phyloP scores from a whole-genome alignment of 2,329 filamentous ascomycete species.

The Fusarium sulawesiense region DNA sequence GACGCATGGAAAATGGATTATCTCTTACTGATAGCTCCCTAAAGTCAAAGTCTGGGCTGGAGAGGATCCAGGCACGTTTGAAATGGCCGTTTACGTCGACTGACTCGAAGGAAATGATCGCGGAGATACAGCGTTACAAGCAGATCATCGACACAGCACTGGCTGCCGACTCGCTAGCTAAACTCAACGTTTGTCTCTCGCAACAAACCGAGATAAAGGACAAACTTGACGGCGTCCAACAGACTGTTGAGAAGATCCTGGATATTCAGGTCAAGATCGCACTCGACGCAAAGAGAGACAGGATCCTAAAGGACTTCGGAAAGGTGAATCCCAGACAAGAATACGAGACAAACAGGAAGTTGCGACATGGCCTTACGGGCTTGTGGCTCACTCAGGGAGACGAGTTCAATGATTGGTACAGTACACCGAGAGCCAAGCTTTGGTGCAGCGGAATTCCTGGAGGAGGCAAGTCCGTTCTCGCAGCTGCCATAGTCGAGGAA shows the following conservation, averaged over 20 bases:
- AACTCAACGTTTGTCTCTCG: background rate
- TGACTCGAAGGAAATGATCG: background rate
- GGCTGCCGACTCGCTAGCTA: conserved; percentile 16
- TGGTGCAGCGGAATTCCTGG: conserved; percentile 31
- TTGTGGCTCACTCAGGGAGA: conserved; percentile 10
- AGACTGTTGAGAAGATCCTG: background rate
- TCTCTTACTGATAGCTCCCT: background rate
- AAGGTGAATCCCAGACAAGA: background rate
- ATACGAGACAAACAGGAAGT: background rate
- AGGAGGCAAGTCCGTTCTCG: conserved; percentile 8
- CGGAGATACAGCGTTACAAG: conserved; percentile 8
- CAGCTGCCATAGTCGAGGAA: background rate
- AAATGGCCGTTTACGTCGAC: background rate
- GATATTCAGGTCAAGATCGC: background rate
- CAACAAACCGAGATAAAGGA: background rate
- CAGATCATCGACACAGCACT: conserved; percentile 15
- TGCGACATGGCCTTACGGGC: conserved; percentile 17
- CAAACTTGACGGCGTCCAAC: rapidly evolving
- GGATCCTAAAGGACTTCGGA: background rate
- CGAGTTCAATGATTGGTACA: conserved; percentile 9
- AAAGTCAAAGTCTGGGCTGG: background rate
- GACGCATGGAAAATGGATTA: background rate
- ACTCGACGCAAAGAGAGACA: background rate
- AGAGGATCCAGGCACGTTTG: background rate
- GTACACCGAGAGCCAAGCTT: background rate